Evolutionary conservation across 2,329 filamentous ascomycete species (phyloP).

Genomic region (Diaporthe sp.): DNA sequence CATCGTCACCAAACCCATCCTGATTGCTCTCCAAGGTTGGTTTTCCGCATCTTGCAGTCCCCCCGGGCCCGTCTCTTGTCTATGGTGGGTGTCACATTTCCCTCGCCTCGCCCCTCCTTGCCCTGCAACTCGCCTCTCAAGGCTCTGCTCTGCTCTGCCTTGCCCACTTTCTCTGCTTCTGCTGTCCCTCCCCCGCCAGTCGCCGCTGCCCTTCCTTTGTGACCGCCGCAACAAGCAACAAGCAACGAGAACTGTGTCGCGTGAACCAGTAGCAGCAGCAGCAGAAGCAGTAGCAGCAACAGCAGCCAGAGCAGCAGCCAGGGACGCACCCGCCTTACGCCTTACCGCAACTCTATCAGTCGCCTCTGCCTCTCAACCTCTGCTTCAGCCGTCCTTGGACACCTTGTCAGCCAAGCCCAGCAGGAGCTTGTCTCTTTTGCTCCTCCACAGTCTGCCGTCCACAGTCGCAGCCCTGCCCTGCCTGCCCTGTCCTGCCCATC

Average conservation of each 20-base stretch:
- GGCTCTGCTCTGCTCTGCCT: slow-evolving; percentile 10
- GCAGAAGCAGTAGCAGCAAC: background rate
- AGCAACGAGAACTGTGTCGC: slow-evolving; percentile 34
- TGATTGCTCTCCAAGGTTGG: slow-evolving; percentile 34
- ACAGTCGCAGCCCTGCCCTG: slow-evolving; percentile 27
- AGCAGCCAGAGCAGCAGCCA: background rate
- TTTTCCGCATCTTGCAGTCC: slow-evolving; percentile 18
- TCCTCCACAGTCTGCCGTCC: slow-evolving; percentile 35
- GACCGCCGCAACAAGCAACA: slow-evolving; percentile 24
- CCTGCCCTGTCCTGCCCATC: slow-evolving; percentile 8
- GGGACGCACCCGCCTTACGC: slow-evolving; percentile 21
- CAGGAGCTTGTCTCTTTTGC: slow-evolving; percentile 38
- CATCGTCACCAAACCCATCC: slow-evolving; percentile 30
- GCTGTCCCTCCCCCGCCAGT: background rate
- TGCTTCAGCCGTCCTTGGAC: slow-evolving; percentile 13
- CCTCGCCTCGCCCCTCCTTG: slow-evolving; percentile 7
- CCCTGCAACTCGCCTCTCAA: slow-evolving; percentile 7
- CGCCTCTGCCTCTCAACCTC: background rate
- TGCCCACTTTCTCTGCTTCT: slow-evolving; percentile 20
- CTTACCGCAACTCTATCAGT: slow-evolving; percentile 28
- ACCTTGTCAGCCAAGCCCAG: slow-evolving; percentile 35
- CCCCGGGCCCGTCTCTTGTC: slow-evolving; percentile 10
- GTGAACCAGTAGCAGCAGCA: slow-evolving; percentile 25
- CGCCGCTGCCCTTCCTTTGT: slow-evolving; percentile 34
- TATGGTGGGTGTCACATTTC: slow-evolving; percentile 29